Evolutionary conservation across 805 yeast genomes (phyloP), one percentile per base, ranked within the genome.

Genomic region (Saccharomycopsis oosterbeekiorum): DNA sequence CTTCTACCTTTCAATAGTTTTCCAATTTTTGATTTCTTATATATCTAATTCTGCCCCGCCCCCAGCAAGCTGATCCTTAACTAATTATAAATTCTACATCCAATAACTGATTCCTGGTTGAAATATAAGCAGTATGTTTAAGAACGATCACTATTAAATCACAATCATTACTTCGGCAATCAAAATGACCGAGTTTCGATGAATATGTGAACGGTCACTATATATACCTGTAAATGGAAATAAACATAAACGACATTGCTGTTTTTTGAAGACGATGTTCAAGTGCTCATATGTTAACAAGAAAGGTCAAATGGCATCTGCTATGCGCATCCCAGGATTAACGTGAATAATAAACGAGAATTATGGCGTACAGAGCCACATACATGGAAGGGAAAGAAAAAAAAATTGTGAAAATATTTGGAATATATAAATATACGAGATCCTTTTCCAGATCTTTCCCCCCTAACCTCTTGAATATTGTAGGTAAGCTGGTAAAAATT

Each of bases 381-480:
- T 21, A 17, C 5, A 42, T 47, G 53, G 34, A 24, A 34, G 53
- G 53, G 53, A 47, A 43, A 47, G 21, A 47, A 47, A 47, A 47
- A 47, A 47, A 47, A 11, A 36, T 36, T 36, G 15, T 47, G 53
- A 47, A 47, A 47, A 47, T 47, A 47, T 47, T 24, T 47, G 53
- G 53, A 47, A 47, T 47, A 47, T 47, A 47, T 47, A 47, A 47
- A 47, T 47, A 47, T 47, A 47, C 53, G 53, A 47, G 14, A 24
- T 47, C 24, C 53, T 47, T 26, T 21, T 47, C 53, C 53, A 47
- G 53, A 21, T 47, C 53, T 47, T 8, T 41, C 19, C 21, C 21
- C 53, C 53, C 53, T 21, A 24, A 24, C 10, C n/a, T 47, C 2
- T 47, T 47, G 15, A 24, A 19, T 11, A 11, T n/a, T 42, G 17